A percentile compares a stretch with the other conserved stretches of the same genome.
These are phyloP conservation scores for Fusarium sarcochroum DNA, from an alignment of 2,329 filamentous ascomycete genomes.

Conservation along the genomic window DNA sequence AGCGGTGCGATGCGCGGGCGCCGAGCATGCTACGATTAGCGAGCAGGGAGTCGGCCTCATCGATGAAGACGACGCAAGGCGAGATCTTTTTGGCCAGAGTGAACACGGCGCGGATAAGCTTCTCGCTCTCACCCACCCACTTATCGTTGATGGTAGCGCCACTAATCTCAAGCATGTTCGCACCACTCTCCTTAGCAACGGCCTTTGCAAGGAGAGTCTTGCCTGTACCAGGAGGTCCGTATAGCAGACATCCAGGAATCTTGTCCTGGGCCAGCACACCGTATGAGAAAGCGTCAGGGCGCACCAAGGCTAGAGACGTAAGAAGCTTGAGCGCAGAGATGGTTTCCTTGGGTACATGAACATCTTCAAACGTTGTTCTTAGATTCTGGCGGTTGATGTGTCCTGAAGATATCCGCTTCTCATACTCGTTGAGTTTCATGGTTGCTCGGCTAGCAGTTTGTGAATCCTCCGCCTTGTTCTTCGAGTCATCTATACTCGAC, in stretches of 20 bases:
- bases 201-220: conserved; percentile 80
- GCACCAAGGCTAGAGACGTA: conserved; percentile 86
- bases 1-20: conserved; percentile 80
- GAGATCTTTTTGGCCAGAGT: conserved; percentile 90
- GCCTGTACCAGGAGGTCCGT: conserved; percentile 87
- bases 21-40: conserved; percentile 78
- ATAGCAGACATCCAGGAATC: conserved; percentile 89
- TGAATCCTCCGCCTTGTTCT: conserved; percentile 50
- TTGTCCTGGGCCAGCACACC: conserved; percentile 92
- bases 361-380: conserved; percentile 87
- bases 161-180: conserved; percentile 86
- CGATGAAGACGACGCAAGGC: conserved; percentile 95
- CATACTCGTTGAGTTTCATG: conserved; percentile 77
- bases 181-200: conserved; percentile 76
- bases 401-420: conserved; percentile 85
- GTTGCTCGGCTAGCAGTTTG: conserved; percentile 45
- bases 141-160: conserved; percentile 95
- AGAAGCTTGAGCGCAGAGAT: conserved; percentile 90
- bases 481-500: conserved; percentile 44
- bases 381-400: conserved; percentile 87
- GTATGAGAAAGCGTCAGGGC: conserved; percentile 96
- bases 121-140: conserved; percentile 96
- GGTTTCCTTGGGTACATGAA: conserved; percentile 85
- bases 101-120: conserved; percentile 94
- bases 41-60: conserved; percentile 95